Evolutionary conservation across 2,329 filamentous ascomycete species (phyloP).

Genomic region (Pestalotiopsis sp.): DNA sequence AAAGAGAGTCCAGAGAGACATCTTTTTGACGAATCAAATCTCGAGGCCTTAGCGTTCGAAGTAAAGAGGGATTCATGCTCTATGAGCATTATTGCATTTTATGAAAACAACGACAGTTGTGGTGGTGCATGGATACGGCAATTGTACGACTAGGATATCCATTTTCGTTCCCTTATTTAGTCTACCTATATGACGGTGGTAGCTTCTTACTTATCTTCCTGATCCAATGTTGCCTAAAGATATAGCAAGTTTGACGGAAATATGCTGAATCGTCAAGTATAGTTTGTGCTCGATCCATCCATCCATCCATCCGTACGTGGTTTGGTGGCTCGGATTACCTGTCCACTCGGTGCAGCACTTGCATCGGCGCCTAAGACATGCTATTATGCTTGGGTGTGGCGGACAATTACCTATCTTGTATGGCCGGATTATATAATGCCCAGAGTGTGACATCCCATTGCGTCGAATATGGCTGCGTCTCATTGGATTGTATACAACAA

Average conservation of each 20-base stretch:
- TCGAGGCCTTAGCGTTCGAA: background rate
- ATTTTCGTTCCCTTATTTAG: conserved; percentile 21
- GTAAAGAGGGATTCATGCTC: background rate
- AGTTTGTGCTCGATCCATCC: no score
- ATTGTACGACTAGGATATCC: conserved; percentile 45
- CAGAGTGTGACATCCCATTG: background rate
- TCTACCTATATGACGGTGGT: background rate
- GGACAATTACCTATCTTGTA: background rate
- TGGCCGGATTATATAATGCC: background rate
- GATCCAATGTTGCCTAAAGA: background rate
- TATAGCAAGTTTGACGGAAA: background rate
- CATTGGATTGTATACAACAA: background rate
- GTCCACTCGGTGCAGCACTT: background rate
- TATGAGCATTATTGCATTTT: conserved; percentile 15
- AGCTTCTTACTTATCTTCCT: background rate
- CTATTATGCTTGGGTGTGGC: background rate
- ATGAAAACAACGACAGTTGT: conserved; percentile 9
- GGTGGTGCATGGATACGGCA: background rate
- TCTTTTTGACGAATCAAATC: background rate
- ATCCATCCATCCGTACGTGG: no score
- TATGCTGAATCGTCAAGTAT: background rate
- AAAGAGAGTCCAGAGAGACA: background rate
- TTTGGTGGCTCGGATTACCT: no score
- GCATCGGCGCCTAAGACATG: background rate
- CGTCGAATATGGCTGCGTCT: background rate